Evolutionary conservation across 768 basidiomycete species (phyloP), one percentile per base, ranked within the genome.

Genomic region (Gymnopilus junonius): DNA sequence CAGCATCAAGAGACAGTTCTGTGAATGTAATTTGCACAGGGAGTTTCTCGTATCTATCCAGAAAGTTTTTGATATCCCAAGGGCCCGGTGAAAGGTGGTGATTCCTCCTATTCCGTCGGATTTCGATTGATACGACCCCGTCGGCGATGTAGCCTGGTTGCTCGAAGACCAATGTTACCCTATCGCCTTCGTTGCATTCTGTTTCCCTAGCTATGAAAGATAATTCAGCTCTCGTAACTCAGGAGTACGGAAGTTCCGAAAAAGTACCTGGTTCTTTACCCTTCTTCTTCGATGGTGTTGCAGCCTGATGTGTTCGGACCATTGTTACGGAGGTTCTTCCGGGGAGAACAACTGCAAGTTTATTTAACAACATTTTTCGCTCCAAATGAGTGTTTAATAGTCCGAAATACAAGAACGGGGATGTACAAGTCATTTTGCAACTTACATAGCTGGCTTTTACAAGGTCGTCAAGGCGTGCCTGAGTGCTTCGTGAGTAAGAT

Each of bases 1-100:
- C 31, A 29, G 34, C 37, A 20, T 51, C 46, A 25, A 53, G 46
- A 17, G 37, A 40, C 21, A 39, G 37, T 32, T 60, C 59, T 11
- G 34, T 61, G 21, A 61, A 61, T 25, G 12, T 35, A 31, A 54
- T 61, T n/a, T 39, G 23, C 29, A 61, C 21, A 8, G 42, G 39
- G 17, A 23, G 39, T 10, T 11, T n/a, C n/a, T 35, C 34, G 27
- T 54, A 17, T 39, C 14, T 21, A 5, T 55, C n/a, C 17, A 61
- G 27, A 17, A 51, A 42, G 23, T 48, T 23, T 14, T 53, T 51
- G 23, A 60, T 27, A 8, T 50, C 34, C 48, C 8, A 35, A 25
- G 59, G 35, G 27, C 37, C 42, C 7, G 59, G 59, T n/a, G 25
- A 35, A 43, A 42, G 35, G 8, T 45, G 43, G 42, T 59, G 42